These are phyloP conservation scores for Blyttiomyces sp. DNA, from an alignment of 371 early-diverging fungal species.

Conservation along the genomic window DNA sequence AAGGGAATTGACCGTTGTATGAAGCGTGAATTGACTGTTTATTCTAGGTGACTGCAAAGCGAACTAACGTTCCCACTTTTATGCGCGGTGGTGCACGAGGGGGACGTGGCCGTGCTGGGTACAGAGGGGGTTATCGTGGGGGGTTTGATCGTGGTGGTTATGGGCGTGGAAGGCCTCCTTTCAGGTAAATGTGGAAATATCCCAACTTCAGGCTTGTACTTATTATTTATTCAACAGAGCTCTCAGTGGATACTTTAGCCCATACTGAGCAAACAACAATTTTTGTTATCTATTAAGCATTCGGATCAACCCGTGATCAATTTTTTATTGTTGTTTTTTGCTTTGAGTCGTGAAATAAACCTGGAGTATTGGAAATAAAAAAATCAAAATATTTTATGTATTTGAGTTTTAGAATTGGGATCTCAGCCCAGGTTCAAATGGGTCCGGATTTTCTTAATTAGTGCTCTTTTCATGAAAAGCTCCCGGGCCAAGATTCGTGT, in stretches of 20 bases:
- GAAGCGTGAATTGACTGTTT: too few relatives aligned
- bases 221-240: slow-evolving; percentile 41
- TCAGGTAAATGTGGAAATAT: slow-evolving; percentile 48
- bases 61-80: slow-evolving; percentile 94
- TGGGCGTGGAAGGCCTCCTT: slow-evolving; percentile 25
- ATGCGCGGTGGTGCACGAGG: slow-evolving; percentile 72
- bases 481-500: slow-evolving; percentile 77
- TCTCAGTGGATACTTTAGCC: slow-evolving; percentile 62
- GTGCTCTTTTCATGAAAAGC: slow-evolving; percentile 83
- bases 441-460: slow-evolving; percentile 68
- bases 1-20: too few relatives aligned
- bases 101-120: slow-evolving; percentile 41
- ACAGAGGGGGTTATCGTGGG: slow-evolving; percentile 22
- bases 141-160: slow-evolving; percentile 25
- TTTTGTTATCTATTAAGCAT: too few relatives aligned
- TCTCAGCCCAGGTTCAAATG: too few relatives aligned
- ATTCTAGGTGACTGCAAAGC: slow-evolving; percentile 74
- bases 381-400: too few relatives aligned
- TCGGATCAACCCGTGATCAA: too few relatives aligned
- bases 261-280: slow-evolving; percentile 62
- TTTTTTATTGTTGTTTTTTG: too few relatives aligned
- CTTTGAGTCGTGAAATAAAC: too few relatives aligned
- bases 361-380: too few relatives aligned
- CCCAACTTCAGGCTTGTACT: slow-evolving; percentile 46
- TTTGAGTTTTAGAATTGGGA: too few relatives aligned